phyloP scores from a whole-genome alignment of 2,329 filamentous ascomycete species.

The Pseudogymnoascus pannorum region DNA sequence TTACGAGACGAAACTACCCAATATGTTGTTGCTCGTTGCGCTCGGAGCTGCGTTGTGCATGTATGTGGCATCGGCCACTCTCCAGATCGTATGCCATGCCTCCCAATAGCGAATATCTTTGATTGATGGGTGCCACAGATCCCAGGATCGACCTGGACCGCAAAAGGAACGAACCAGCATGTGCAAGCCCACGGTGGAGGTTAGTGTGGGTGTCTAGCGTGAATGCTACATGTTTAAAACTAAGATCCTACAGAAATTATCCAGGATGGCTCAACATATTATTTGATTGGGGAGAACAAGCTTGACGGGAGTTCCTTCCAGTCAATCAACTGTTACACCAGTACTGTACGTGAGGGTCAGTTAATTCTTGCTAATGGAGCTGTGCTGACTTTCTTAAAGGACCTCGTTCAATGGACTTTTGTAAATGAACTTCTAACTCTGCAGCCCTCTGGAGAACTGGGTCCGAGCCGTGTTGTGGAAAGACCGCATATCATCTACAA shows the following conservation, averaged over 20 bases:
- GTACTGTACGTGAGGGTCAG: conserved; percentile 27
- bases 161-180: conserved; percentile 38
- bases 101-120: neutral
- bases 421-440: conserved; percentile 51
- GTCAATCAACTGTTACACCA: conserved; percentile 62
- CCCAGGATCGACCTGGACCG: conserved; percentile 26
- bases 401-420: conserved; percentile 59
- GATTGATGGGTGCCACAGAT: conserved; percentile 13
- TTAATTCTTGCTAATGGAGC: neutral
- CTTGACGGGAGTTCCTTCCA: conserved; percentile 53
- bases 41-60: neutral
- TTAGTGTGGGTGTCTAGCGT: conserved; percentile 41
- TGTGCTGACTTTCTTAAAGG: conserved; percentile 15
- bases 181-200: conserved; percentile 61
- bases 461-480: conserved; percentile 56
- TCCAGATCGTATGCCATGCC: conserved; percentile 10
- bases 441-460: conserved; percentile 47
- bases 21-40: neutral
- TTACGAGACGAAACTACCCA: neutral
- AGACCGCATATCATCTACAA: conserved; percentile 64
- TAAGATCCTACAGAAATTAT: neutral
- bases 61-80: conserved; percentile 11
- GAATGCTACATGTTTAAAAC: neutral
- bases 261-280: conserved; percentile 33
- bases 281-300: conserved; percentile 65